Percentiles rank a stretch among this genome's conserved stretches.
Conservation (phyloP, 768 basidiomycete species). For the Mycena maculata region DNA sequence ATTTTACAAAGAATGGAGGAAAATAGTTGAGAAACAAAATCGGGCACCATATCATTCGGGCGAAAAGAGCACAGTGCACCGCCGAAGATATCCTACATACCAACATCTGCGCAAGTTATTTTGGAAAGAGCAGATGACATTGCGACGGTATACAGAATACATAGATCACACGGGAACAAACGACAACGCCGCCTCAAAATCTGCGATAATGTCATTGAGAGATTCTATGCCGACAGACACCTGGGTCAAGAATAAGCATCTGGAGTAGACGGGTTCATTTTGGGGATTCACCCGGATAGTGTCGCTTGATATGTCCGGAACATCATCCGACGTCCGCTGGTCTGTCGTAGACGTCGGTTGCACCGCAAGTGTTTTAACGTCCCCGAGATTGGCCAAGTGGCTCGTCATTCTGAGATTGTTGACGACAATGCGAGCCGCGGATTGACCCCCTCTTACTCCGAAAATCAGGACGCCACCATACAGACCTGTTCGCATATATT, state of each 20-base stretch:
- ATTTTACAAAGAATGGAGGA: too few relatives aligned
- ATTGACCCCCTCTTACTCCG: neutral
- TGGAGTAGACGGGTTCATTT: too few relatives aligned
- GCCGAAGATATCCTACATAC: too few relatives aligned
- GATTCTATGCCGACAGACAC: constrained; percentile 7
- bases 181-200: constrained; percentile 1
- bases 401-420: constrained; percentile 1
- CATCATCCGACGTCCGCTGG: neutral
- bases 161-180: neutral
- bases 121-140: too few relatives aligned
- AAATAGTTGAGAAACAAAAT: too few relatives aligned
- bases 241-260: neutral
- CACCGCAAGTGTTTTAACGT: neutral
- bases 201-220: constrained; percentile 1
- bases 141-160: too few relatives aligned
- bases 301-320: neutral
- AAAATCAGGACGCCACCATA: constrained; percentile 2
- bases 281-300: neutral
- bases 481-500: neutral
- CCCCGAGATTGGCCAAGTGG: neutral
- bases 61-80: too few relatives aligned
- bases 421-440: neutral
- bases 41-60: too few relatives aligned
- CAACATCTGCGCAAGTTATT: too few relatives aligned
- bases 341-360: neutral